A percentile compares a stretch with the other conserved stretches of the same genome.
Evolutionary conservation across 2,329 filamentous ascomycete genomes (phyloP).

Genomic region (Aspergillus fijiensis): DNA sequence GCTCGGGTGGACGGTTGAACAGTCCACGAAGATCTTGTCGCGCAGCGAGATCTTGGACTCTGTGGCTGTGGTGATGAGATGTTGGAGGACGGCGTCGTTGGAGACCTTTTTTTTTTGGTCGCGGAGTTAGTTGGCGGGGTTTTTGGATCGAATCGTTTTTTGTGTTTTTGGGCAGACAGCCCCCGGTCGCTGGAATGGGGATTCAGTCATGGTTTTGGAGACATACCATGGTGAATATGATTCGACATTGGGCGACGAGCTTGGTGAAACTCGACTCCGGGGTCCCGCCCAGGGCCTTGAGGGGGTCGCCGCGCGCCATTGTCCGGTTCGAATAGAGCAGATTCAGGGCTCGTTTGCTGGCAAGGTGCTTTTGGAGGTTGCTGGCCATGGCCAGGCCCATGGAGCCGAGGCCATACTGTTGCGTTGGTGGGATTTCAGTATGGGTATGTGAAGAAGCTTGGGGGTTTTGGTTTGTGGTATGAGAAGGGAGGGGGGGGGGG

Average conservation of each 20-base stretch:
- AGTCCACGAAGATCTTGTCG: constrained; percentile 81
- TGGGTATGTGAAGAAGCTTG: neutral
- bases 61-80: constrained; percentile 28
- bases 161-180: too few relatives aligned
- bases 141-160: too few relatives aligned
- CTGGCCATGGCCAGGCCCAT: constrained; percentile 48
- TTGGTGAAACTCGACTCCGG: constrained; percentile 35
- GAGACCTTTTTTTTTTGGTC: constrained; percentile 31
- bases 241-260: constrained; percentile 36
- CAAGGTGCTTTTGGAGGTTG: constrained; percentile 44
- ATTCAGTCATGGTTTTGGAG: neutral
- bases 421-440: neutral
- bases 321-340: constrained; percentile 46
- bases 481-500: neutral
- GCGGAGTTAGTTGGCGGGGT: constrained; percentile 6
- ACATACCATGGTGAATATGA: constrained; percentile 42
- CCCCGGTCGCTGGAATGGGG: too few relatives aligned
- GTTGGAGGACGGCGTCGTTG: constrained; percentile 42
- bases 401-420: constrained; percentile 45
- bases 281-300: constrained; percentile 37
- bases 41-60: constrained; percentile 43
- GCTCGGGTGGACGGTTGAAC: constrained; percentile 80
- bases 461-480: neutral
- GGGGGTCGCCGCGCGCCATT: constrained; percentile 37
- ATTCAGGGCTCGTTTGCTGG: constrained; percentile 29